A percentile compares a stretch with the other conserved stretches of the same genome.
phyloP scores from a whole-genome alignment of 2,329 filamentous ascomycete genomes.

The Aspergillus pseudotamarii region DNA sequence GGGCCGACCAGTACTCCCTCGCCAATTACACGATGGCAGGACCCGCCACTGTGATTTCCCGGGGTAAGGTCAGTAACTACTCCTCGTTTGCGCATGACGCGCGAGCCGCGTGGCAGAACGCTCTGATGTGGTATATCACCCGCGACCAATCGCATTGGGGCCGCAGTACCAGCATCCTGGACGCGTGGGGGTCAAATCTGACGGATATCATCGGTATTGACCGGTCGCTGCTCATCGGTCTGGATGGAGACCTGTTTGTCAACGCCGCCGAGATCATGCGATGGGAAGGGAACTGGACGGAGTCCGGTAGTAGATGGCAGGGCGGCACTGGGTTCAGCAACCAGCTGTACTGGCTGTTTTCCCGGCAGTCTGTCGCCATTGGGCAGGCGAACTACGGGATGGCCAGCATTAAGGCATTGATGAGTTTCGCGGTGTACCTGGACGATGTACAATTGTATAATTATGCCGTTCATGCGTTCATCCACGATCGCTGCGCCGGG shows the following conservation, averaged over 20 bases:
- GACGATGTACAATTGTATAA: conserved; percentile 47
- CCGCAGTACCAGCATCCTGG: conserved; percentile 38
- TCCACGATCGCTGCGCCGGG: conserved; percentile 43
- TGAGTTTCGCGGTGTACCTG: conserved; percentile 46
- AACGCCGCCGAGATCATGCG: conserved; percentile 51
- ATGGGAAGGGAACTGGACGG: conserved; percentile 47
- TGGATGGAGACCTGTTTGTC: conserved; percentile 45
- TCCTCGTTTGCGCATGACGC: conserved; percentile 40
- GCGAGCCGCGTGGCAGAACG: conserved; percentile 46
- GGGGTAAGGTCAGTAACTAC: conserved; percentile 41
- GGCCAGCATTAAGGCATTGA: conserved; percentile 43
- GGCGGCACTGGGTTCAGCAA: conserved; percentile 43
- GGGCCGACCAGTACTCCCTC: conserved; percentile 30
- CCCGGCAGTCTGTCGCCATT: conserved; percentile 40
- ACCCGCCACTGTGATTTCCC: conserved; percentile 8
- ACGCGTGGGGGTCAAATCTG: conserved; percentile 28
- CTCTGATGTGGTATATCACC: conserved; percentile 50
- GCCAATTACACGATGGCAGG: conserved; percentile 18
- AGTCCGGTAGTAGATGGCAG: conserved; percentile 36
- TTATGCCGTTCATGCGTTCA: conserved; percentile 42
- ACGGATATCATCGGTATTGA: conserved; percentile 21
- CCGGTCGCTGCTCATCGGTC: conserved; percentile 40
- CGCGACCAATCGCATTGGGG: conserved; percentile 39
- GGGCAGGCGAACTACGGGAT: conserved; percentile 51
- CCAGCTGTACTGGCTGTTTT: conserved; percentile 48